Evolutionary conservation across 192 early-diverging fungal species (phyloP), one percentile per base, ranked within the genome.

Genomic region (Backusella westeae): DNA sequence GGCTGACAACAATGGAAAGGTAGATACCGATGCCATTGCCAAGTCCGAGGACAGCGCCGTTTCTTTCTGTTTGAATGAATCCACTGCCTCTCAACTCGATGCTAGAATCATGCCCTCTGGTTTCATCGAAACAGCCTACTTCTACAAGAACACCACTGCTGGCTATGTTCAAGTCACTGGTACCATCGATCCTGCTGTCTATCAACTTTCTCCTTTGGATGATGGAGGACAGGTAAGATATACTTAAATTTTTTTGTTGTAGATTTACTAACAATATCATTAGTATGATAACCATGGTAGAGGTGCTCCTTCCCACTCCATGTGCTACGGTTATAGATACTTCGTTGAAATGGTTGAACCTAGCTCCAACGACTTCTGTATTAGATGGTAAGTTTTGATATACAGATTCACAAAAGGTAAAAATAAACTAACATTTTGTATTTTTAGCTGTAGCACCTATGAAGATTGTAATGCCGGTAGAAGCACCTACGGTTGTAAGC

Each of bases 401-500:
- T 67, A 35, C 3, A 17, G 19, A 67, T 44, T 14, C 15, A 49
- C n/a, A 49, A 49, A 49, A 36, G 6, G 35, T 32, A n/a, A 21
- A n/a, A 68, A 0, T 7, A 35, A 21, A 35, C 34, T 67, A 35
- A 67, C 29, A 8, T 35, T n/a, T 29, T 59, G 26, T 59, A 17
- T 3, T 0, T 19, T 49, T 59, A 59, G 56, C 65, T 87, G 86
- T 29, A 74, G 71, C 26, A 19, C 76, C 7, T 79, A 80, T 36
- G 15, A 36, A 34, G 81, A 85, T 32, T 87, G 86, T 39, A 78
- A 83, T 68, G 83, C 84, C 0, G 74, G 79, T n/a, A 81, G 81
- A 63, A 81, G 79, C 49, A 78, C 77, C 10, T 76, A 80, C 46
- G 86, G 86, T 1, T 87, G 86, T 84, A 86, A 87, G 77, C 84